Evolutionary conservation across 345 rosid genomes (phyloP).

Genomic region (Firmiana major): DNA sequence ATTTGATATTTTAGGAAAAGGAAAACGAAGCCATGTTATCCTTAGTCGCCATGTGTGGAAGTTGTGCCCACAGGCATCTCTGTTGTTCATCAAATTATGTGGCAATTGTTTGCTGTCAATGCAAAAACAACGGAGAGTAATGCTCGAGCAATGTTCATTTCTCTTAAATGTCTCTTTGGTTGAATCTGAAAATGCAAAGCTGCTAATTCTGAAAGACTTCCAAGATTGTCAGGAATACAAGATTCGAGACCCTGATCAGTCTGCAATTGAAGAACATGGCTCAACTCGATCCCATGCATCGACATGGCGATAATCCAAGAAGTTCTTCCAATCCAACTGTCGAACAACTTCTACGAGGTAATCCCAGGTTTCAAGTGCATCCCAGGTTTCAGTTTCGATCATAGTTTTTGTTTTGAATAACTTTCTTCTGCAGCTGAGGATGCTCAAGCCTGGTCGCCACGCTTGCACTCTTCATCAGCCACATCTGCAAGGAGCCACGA

Average conservation of each 20-base stretch:
- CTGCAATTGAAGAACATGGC: not conserved
- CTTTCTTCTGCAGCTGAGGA: not conserved
- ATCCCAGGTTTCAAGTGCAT: not conserved
- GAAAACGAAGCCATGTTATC: not conserved
- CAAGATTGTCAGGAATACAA: not conserved
- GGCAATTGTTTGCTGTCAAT: not conserved
- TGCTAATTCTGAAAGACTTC: not conserved
- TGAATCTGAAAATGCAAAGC: not conserved
- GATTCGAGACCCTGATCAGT: not conserved
- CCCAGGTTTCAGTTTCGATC: not conserved
- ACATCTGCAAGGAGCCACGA: not conserved
- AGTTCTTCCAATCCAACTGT: not conserved
- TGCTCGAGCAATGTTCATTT: not conserved
- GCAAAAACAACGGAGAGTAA: not conserved
- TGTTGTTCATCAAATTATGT: not conserved
- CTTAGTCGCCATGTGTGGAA: not conserved
- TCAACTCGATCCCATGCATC: not conserved
- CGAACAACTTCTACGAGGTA: slow-evolving; percentile 8
- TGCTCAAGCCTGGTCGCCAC: not conserved
- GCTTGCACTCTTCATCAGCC: not conserved
- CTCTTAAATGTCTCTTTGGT: not conserved
- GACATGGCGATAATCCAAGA: not conserved
- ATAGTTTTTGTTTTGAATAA: not conserved
- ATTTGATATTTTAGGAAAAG: not conserved
- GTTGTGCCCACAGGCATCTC: not conserved